Evolutionary conservation across 225 moss, liverwort and hornwort species (phyloP).

Genomic region (Physcomitrium patens): DNA sequence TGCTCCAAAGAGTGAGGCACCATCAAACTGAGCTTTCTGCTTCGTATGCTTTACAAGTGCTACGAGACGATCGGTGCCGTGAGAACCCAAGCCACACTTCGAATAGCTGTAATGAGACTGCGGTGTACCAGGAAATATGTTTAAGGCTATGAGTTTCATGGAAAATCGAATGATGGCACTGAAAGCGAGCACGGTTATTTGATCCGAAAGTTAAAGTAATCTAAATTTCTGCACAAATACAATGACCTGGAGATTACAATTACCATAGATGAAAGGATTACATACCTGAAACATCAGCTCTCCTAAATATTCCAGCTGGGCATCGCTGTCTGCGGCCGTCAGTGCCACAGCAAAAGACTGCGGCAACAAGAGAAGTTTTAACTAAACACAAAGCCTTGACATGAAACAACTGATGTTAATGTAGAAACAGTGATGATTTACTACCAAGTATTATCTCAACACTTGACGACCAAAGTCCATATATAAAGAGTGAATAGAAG

Average conservation of each 20-base stretch:
- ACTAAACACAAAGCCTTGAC: constrained; percentile 12
- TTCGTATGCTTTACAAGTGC: constrained; percentile 55
- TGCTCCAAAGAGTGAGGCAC: constrained; percentile 73
- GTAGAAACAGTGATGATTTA: not conserved
- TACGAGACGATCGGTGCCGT: constrained; percentile 86
- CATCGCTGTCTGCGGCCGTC: constrained; percentile 61
- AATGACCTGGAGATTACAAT: not conserved
- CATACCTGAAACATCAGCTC: constrained; percentile 94
- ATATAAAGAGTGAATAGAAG: constrained; percentile 2
- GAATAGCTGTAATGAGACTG: constrained; percentile 95
- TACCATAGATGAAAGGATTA: constrained; percentile 5
- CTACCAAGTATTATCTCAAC: not conserved
- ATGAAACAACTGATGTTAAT: constrained; percentile 17
- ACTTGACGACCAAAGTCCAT: constrained; percentile 7
- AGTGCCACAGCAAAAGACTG: constrained; percentile 87
- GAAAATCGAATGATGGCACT: constrained; percentile 13
- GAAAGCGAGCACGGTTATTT: not conserved
- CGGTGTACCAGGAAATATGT: constrained; percentile 22
- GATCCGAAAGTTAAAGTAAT: not conserved
- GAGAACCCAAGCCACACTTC: constrained; percentile 83
- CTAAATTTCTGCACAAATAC: not conserved
- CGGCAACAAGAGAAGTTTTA: constrained; percentile 17
- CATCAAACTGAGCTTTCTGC: constrained; percentile 34
- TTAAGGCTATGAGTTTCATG: constrained; percentile 7
- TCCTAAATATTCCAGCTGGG: constrained; percentile 76